phyloP scores from a whole-genome alignment of 192 early-diverging fungal genomes.

The Helicostylum pulchrum region DNA sequence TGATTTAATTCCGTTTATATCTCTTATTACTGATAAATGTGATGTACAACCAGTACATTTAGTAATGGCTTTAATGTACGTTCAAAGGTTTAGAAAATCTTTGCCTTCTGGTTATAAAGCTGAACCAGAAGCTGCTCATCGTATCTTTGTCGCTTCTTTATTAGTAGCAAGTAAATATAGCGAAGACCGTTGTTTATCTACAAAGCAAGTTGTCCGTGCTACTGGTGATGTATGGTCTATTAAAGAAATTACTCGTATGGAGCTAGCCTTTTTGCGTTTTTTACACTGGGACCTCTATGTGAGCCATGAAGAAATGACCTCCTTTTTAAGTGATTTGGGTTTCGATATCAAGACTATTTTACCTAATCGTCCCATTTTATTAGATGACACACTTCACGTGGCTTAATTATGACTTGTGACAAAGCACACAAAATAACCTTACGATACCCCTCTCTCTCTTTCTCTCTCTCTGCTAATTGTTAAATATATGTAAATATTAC shows the following conservation, averaged over 20 bases:
- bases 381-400: constrained; percentile 7
- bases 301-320: constrained; percentile 23
- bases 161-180: constrained; percentile 39
- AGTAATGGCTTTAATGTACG: constrained; percentile 39
- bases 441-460: no score
- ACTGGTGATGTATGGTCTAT: constrained; percentile 40
- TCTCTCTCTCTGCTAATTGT: no score
- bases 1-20: constrained; percentile 36
- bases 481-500: no score
- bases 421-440: no score
- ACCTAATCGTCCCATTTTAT: not conserved
- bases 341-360: constrained; percentile 25
- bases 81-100: constrained; percentile 33
- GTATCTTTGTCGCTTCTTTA: constrained; percentile 38
- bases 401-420: no score
- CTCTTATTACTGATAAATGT: constrained; percentile 38
- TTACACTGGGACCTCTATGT: constrained; percentile 36
- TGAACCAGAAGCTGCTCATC: constrained; percentile 37
- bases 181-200: constrained; percentile 35
- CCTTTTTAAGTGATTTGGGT: constrained; percentile 27
- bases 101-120: constrained; percentile 38
- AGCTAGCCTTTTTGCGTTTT: constrained; percentile 34
- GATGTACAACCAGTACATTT: constrained; percentile 28
- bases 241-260: constrained; percentile 41
- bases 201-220: constrained; percentile 34